Evolutionary conservation across 73 alveolate species (phyloP).

Genomic region (Paramecium sonneborni): DNA sequence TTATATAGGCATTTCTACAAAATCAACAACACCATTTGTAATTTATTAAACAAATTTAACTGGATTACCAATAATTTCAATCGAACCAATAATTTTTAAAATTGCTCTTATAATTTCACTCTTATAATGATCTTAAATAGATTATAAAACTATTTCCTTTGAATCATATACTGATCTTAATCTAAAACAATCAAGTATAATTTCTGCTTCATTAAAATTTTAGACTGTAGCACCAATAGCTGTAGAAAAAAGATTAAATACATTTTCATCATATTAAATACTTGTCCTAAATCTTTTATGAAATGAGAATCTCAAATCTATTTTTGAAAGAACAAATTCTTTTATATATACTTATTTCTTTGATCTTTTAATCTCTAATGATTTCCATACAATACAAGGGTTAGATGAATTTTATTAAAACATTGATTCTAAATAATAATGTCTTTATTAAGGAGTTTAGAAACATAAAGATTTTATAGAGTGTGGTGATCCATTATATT

Average conservation of each 20-base stretch:
- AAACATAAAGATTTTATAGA: slow-evolving; percentile 16
- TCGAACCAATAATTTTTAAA: slow-evolving; percentile 77
- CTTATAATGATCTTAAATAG: slow-evolving; percentile 75
- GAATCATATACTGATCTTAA: slow-evolving; percentile 75
- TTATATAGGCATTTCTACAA: slow-evolving; percentile 92
- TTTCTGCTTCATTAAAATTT: slow-evolving; percentile 84
- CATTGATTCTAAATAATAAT: slow-evolving; percentile 11
- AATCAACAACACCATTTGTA: slow-evolving; percentile 96
- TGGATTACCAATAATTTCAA: slow-evolving; percentile 96
- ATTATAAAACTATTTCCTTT: slow-evolving; percentile 63
- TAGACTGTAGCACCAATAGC: slow-evolving; percentile 82
- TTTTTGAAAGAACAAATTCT: slow-evolving; percentile 45
- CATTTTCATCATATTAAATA: slow-evolving; percentile 68
- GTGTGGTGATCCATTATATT: slow-evolving; percentile 32
- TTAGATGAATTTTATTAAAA: not conserved
- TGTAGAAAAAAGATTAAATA: slow-evolving; percentile 68
- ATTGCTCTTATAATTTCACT: slow-evolving; percentile 71
- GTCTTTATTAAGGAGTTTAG: slow-evolving; percentile 29
- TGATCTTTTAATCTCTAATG: slow-evolving; percentile 33
- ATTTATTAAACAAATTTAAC: slow-evolving; percentile 84
- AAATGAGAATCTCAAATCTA: slow-evolving; percentile 54
- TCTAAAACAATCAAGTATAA: slow-evolving; percentile 78
- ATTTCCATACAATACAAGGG: slow-evolving; percentile 53
- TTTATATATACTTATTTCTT: slow-evolving; percentile 47
- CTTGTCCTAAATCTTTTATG: slow-evolving; percentile 48